Evolutionary conservation across 2,329 filamentous ascomycete species (phyloP), one percentile per base, ranked within the genome.

Genomic region (Calonectria henricotiae): DNA sequence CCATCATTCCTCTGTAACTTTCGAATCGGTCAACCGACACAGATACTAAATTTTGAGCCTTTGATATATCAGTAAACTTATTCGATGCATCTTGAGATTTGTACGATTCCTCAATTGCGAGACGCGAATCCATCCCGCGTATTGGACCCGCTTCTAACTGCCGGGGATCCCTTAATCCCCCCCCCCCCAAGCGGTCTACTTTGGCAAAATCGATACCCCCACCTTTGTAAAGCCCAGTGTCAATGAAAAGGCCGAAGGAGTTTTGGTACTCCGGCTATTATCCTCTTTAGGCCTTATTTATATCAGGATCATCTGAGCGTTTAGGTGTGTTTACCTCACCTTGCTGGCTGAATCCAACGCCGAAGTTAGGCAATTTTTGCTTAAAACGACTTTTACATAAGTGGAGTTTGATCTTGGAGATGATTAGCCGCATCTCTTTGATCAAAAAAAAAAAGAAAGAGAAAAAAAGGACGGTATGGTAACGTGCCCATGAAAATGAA

Each of bases 401-500:
- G n/a, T n/a, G n/a, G n/a, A n/a, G n/a, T n/a, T n/a, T n/a, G n/a
- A n/a, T n/a, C n/a, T n/a, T n/a, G n/a, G n/a, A n/a, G n/a, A n/a
- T n/a, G n/a, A n/a, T n/a, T n/a, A n/a, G n/a, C n/a, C n/a, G n/a
- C n/a, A n/a, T n/a, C n/a, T n/a, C n/a, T n/a, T n/a, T n/a, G n/a
- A n/a, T n/a, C n/a, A n/a, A n/a, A n/a, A n/a, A n/a, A n/a, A n/a
- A n/a, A n/a, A n/a, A n/a, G n/a, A n/a, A n/a, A n/a, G n/a, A n/a
- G n/a, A n/a, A n/a, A n/a, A n/a, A n/a, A n/a, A n/a, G n/a, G n/a
- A n/a, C n/a, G n/a, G n/a, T n/a, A n/a, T n/a, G n/a, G n/a, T n/a
- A n/a, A 51, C 25, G 47, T 51, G 20, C 47, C 47, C 47, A 51
- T 51, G 13, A 51, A 58, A 9, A 58, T 39, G 32, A 58, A 58